A percentile compares a stretch with the other conserved stretches of the same genome.
Evolutionary conservation across 257 asterid species (phyloP).

Genomic region (Solanum bukasovii): DNA sequence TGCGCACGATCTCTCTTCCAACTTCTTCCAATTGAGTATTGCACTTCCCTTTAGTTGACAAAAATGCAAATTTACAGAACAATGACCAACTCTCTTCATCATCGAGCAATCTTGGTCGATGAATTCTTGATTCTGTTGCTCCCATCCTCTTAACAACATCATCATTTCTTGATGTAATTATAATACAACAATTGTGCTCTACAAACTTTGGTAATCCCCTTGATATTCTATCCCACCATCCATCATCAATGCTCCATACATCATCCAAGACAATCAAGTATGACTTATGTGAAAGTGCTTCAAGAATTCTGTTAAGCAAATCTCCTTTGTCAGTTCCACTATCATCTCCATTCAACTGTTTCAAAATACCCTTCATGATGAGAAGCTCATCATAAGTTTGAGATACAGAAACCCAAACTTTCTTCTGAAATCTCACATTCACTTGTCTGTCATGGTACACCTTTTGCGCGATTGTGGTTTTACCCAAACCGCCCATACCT

Average conservation of each 20-base stretch:
- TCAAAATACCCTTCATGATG: constrained; percentile 12
- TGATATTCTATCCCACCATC: constrained; percentile 16
- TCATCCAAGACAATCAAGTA: constrained; percentile 21
- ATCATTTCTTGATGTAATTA: constrained; percentile 15
- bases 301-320: background rate
- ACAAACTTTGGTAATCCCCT: constrained; percentile 1
- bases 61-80: constrained; percentile 9
- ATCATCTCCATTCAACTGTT: constrained; percentile 1
- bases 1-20: constrained; percentile 7
- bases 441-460: constrained; percentile 5
- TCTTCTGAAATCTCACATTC: background rate
- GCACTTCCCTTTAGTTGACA: background rate
- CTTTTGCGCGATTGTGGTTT: constrained; percentile 20
- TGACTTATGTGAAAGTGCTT: constrained; percentile 1
- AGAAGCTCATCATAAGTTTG: constrained; percentile 8
- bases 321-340: background rate
- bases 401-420: constrained; percentile 16
- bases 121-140: background rate
- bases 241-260: constrained; percentile 13
- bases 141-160: constrained; percentile 5
- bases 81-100: constrained; percentile 10
- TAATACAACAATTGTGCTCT: constrained; percentile 7
- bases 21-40: background rate
- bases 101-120: constrained; percentile 6
- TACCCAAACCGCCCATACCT: constrained; percentile 24